Evolutionary conservation across 441 rosid genomes (phyloP).

Genomic region (Jatropha multifida): DNA sequence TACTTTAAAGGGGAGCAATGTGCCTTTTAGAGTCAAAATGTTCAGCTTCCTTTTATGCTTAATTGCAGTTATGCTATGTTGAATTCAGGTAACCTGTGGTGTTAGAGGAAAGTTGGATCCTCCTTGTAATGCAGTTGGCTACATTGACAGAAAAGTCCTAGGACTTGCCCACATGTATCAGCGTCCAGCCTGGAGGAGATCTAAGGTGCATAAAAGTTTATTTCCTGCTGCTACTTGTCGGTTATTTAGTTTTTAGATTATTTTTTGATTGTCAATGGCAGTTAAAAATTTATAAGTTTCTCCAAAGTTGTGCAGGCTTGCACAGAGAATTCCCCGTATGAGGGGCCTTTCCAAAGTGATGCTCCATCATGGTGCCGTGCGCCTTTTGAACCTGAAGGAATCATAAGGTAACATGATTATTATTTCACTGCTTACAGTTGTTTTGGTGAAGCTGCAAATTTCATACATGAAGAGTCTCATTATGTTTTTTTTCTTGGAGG

Average conservation of each 20-base stretch:
- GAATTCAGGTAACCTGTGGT: slow-evolving; percentile 61
- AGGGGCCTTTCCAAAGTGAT: slow-evolving; percentile 45
- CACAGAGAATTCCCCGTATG: slow-evolving; percentile 59
- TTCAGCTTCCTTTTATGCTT: not conserved
- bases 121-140: slow-evolving; percentile 86
- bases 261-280: slow-evolving; percentile 9
- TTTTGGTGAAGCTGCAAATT: not conserved
- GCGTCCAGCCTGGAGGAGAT: slow-evolving; percentile 89
- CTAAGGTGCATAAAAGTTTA: slow-evolving; percentile 44
- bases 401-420: slow-evolving; percentile 31
- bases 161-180: slow-evolving; percentile 75
- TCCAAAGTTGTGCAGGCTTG: slow-evolving; percentile 57
- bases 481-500: not conserved
- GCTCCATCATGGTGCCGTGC: slow-evolving; percentile 89
- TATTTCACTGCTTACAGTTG: slow-evolving; percentile 14
- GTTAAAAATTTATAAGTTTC: slow-evolving; percentile 22
- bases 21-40: not conserved
- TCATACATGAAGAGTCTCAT: not conserved
- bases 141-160: slow-evolving; percentile 61
- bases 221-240: not conserved
- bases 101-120: slow-evolving; percentile 76
- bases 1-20: not conserved
- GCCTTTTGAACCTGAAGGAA: slow-evolving; percentile 91
- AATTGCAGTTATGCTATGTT: not conserved
- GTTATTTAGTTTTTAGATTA: slow-evolving; percentile 10